phyloP scores from a whole-genome alignment of 108 stramenopile genomes.

The Nitzschia sp. region DNA sequence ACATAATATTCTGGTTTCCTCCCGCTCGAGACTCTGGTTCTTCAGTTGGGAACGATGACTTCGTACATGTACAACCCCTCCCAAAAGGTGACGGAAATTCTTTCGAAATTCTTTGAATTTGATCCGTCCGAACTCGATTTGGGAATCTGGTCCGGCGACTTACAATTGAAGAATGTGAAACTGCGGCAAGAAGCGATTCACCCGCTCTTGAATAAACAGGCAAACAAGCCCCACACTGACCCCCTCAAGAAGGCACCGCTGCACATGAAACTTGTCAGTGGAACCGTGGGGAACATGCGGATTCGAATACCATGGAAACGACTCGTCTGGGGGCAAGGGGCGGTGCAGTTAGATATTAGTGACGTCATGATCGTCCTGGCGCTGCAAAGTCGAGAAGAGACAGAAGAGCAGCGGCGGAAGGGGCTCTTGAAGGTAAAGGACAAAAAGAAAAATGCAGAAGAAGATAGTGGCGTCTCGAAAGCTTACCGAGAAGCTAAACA shows the following conservation, averaged over 20 bases:
- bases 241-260: constrained; percentile 30
- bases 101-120: constrained; percentile 55
- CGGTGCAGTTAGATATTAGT: constrained; percentile 39
- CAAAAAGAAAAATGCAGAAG: constrained; percentile 7
- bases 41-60: too few relatives aligned
- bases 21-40: too few relatives aligned
- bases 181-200: constrained; percentile 38
- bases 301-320: constrained; percentile 57
- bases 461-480: constrained; percentile 2
- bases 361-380: constrained; percentile 44
- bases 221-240: constrained; percentile 24
- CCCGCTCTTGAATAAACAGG: constrained; percentile 38
- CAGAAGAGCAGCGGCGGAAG: constrained; percentile 15
- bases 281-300: constrained; percentile 48
- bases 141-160: constrained; percentile 57
- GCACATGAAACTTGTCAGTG: constrained; percentile 42
- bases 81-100: constrained; percentile 45
- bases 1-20: too few relatives aligned
- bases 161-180: constrained; percentile 42
- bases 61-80: constrained; percentile 55
- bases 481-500: constrained; percentile 51
- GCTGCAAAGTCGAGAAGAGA: constrained; percentile 43
- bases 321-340: constrained; percentile 54
- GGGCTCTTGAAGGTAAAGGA: neutral
- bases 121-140: constrained; percentile 48